Conservation (phyloP, 106 monocot species). For the Ottelia alismoides region DNA sequence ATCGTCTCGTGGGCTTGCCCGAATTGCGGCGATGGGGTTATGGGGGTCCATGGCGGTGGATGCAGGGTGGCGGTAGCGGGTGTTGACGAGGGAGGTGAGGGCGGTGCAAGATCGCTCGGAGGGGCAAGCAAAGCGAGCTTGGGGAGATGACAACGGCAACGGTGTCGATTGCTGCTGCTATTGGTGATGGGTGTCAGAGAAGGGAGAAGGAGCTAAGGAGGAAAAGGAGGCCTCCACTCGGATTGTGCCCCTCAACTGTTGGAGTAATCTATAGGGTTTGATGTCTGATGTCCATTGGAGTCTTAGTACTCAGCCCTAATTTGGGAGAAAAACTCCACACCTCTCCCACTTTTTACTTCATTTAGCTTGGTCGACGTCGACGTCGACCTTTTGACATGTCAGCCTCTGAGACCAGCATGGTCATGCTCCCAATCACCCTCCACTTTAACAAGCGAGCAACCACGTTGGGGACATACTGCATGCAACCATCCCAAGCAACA, state of each 20-base stretch:
- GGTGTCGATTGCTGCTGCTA: constrained; percentile 1
- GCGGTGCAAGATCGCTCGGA: neutral
- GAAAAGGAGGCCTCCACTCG: constrained; percentile 97
- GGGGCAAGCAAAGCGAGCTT: constrained; percentile 14
- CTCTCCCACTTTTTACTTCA: no score
- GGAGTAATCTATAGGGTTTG: constrained; percentile 75
- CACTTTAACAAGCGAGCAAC: no score
- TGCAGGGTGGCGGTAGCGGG: no score
- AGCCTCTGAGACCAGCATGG: no score
- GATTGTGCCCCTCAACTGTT: constrained; percentile 85
- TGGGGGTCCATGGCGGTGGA: constrained; percentile 12
- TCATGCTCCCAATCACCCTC: no score
- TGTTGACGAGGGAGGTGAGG: neutral
- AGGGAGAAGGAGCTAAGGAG: constrained; percentile 20
- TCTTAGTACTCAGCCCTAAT: no score
- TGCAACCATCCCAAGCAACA: no score
- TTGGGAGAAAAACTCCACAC: no score
- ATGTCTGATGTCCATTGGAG: no score
- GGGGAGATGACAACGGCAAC: constrained; percentile 1
- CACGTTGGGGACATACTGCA: no score
- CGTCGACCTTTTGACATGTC: no score
- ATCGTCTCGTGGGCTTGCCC: constrained; percentile 12
- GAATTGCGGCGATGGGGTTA: constrained; percentile 16
- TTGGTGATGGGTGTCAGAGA: neutral
- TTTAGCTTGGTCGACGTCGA: no score